Conservation (phyloP, 805 yeast genomes). For the Yarrowia hollandica region DNA sequence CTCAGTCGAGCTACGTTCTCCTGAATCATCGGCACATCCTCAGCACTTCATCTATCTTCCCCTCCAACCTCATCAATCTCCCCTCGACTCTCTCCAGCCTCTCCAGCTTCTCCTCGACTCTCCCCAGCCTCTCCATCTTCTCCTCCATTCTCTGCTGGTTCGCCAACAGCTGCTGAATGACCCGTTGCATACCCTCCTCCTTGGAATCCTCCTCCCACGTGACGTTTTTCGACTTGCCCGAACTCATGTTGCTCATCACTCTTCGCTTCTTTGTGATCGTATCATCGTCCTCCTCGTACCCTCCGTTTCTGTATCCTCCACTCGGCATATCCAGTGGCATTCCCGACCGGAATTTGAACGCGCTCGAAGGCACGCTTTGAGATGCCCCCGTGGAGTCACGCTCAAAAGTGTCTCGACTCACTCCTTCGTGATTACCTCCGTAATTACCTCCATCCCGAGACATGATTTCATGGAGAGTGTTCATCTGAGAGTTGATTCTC, state of each 20-base stretch:
- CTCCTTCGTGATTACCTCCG: background rate
- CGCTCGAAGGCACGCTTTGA: background rate
- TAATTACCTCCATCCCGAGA: background rate
- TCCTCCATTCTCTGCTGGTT: constrained; percentile 3
- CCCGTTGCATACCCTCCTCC: background rate
- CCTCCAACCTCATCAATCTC: background rate
- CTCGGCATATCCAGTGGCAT: constrained; percentile 7
- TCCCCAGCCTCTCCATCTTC: background rate
- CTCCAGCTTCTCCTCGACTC: background rate
- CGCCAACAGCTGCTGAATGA: background rate
- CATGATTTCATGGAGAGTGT: background rate
- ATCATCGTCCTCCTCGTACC: background rate
- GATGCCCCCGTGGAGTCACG: too few relatives aligned
- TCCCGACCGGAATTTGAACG: constrained; percentile 3
- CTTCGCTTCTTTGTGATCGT: constrained; percentile 6
- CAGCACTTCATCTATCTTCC: constrained; percentile 6
- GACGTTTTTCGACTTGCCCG: background rate
- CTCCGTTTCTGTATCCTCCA: background rate
- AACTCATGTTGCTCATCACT: background rate
- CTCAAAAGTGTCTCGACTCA: too few relatives aligned
- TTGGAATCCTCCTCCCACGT: background rate
- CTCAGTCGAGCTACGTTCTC: too few relatives aligned
- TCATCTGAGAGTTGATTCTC: background rate
- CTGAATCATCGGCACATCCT: background rate
- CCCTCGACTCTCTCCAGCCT: background rate